Percentiles rank a stretch among this genome's conserved stretches.
Conservation (phyloP, 1,284 basidiomycete species). For the Mixia osmundae region DNA sequence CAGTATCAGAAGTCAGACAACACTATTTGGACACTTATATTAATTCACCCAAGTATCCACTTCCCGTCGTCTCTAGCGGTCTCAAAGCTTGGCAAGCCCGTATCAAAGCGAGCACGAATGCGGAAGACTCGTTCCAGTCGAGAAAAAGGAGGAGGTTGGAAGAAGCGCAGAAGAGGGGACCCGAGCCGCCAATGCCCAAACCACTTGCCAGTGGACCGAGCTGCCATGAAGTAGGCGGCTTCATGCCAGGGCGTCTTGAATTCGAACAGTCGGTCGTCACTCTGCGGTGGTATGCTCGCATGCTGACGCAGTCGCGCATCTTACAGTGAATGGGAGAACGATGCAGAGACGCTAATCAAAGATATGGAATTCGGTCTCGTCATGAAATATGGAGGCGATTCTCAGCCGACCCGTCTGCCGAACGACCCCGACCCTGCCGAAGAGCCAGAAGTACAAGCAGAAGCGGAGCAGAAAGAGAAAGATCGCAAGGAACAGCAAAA, state of each 20-base stretch:
- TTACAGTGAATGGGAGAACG: slow-evolving; percentile 52
- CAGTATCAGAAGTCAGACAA: slow-evolving; percentile 77
- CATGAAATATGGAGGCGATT: slow-evolving; percentile 58
- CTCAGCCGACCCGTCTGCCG: slow-evolving; percentile 44
- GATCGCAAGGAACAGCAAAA: slow-evolving; percentile 11
- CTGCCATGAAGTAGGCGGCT: slow-evolving; percentile 79
- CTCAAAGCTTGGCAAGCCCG: not conserved
- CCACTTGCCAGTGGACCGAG: slow-evolving; percentile 78
- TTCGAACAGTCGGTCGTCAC: slow-evolving; percentile 44
- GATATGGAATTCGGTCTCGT: slow-evolving; percentile 88
- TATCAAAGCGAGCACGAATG: not conserved
- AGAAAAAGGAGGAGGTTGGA: slow-evolving; percentile 67
- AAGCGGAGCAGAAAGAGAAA: slow-evolving; percentile 15
- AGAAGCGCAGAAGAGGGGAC: slow-evolving; percentile 23
- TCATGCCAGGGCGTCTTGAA: slow-evolving; percentile 85
- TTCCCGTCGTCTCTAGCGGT: slow-evolving; percentile 32
- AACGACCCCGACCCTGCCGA: slow-evolving; percentile 28
- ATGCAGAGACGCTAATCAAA: slow-evolving; percentile 78
- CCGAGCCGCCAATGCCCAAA: slow-evolving; percentile 27
- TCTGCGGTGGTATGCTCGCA: not conserved
- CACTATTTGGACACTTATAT: slow-evolving; percentile 75
- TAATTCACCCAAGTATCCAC: slow-evolving; percentile 47
- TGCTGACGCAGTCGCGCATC: not conserved
- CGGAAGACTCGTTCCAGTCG: slow-evolving; percentile 53
- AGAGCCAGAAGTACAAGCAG: slow-evolving; percentile 15